Base-by-base conservation (phyloP, 306 rosid genomes). In the Quercus berberidifolia region DNA sequence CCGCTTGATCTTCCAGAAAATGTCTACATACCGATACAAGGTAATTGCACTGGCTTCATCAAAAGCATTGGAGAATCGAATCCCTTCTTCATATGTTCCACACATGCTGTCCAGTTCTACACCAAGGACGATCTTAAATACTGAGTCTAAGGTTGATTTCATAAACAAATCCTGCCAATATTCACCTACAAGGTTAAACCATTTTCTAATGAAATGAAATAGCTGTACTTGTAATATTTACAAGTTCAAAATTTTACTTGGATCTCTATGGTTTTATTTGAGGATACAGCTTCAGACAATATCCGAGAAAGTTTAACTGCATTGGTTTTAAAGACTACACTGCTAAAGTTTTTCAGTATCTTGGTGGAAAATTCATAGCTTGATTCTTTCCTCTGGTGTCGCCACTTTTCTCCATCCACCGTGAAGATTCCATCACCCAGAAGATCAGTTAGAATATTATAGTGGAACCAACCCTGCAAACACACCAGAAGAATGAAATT, bases 391-490 rank as follows among this genome's bases (percentile, higher is more conserved):
- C 97, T 92, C 81, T 92, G 96, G 10, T 92, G 84, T 1, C 91
- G 93, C 97, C 97, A 92, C 85, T 89, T 90, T 55, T 90, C 90
- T 8, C 97, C 97, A 79, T 92, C 97, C 21, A 92, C 96, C 0
- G 90, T 28, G 65, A 94, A 94, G 83, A 94, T 94, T 17, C 97
- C 98, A 80, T 92, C 93, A 62, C 98, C 98, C 6, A 94, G 89
- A 74, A 94, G 90, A 86, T 92, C 97, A 84, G 73, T 88, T 70
- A 94, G 87, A 73, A 85, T 83, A 30, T 80, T 49, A 77, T 89
- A 85, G 82, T 88, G 87, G 80, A 88, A 78, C 63, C 80, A 71
- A 14, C 97, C 97, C 97, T 92, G 77, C 76, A 76, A 38, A 38
- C 46, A 38, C 46, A 38, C 46, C 46, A 38, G 54, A 49, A 12